Evolutionary conservation across 108 stramenopile species (phyloP).

Genomic region (Nannochloropsis gaditana): DNA sequence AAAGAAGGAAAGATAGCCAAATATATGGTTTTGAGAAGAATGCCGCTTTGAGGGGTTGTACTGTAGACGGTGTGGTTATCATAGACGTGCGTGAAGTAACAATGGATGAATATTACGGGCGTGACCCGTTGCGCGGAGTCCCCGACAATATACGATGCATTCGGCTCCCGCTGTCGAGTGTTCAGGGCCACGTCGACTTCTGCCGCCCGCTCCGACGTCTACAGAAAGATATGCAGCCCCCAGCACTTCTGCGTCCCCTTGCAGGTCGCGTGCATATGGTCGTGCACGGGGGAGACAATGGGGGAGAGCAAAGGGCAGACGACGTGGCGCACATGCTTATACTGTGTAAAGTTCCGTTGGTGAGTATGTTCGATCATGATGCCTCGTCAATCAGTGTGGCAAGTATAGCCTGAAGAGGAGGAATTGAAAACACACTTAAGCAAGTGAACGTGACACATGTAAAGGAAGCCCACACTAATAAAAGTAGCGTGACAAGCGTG

Average conservation of each 20-base stretch:
- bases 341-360: background rate
- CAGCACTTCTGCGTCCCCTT: background rate
- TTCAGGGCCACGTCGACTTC: conserved; percentile 16
- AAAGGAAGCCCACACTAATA: background rate
- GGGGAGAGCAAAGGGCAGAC: background rate
- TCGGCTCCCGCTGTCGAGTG: background rate
- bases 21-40: background rate
- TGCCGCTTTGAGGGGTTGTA: background rate
- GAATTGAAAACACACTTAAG: background rate
- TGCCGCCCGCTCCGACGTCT: background rate
- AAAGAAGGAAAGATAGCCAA: background rate
- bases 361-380: background rate
- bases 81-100: conserved; percentile 4
- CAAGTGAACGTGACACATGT: background rate
- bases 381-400: background rate
- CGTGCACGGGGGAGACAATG: background rate
- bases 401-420: conserved; percentile 2
- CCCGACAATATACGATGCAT: background rate
- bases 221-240: background rate
- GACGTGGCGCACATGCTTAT: conserved; percentile 11
- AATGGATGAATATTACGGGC: background rate
- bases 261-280: background rate
- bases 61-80: background rate
- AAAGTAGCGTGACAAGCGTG: background rate
- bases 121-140: background rate